phyloP scores from a whole-genome alignment of 2,329 filamentous ascomycete genomes.

The Endocalyx cinctus region DNA sequence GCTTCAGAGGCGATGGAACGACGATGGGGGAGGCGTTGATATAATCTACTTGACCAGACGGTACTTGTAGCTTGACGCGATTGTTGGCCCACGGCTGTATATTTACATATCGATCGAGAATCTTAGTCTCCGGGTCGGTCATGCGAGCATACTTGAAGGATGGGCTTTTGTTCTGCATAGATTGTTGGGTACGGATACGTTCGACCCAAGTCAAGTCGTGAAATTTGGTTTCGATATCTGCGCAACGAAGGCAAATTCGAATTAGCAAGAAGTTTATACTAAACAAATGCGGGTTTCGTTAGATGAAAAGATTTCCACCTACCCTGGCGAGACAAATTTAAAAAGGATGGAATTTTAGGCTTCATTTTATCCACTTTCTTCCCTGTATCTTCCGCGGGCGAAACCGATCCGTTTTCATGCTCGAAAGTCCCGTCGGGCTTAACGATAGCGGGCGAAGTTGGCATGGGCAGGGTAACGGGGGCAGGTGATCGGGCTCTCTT shows the following conservation, averaged over 20 bases:
- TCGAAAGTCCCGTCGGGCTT: conserved; percentile 31
- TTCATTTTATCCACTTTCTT: conserved; percentile 24
- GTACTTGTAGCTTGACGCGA: conserved; percentile 74
- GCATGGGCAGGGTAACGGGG: conserved; percentile 16
- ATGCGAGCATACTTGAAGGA: conserved; percentile 46
- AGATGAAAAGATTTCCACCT: too few relatives aligned
- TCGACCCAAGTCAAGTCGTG: conserved; percentile 51
- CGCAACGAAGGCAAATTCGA: too few relatives aligned
- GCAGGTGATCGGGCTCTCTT: conserved; percentile 44
- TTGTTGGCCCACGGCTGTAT: conserved; percentile 88
- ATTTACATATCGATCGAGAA: conserved; percentile 81
- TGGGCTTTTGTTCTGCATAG: conserved; percentile 32
- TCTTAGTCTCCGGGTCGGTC: conserved; percentile 47
- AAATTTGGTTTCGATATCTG: conserved; percentile 48
- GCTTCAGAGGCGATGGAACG: conserved; percentile 41
- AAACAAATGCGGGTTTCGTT: conserved; percentile 6
- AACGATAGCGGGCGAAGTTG: conserved; percentile 25
- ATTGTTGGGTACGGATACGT: conserved; percentile 40
- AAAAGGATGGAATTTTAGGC: conserved; percentile 44
- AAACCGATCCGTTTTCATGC: conserved; percentile 10
- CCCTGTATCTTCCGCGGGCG: conserved; percentile 12
- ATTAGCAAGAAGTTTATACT: too few relatives aligned
- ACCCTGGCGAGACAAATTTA: conserved; percentile 45
- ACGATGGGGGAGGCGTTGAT: conserved; percentile 76
- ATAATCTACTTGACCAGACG: conserved; percentile 68